A percentile compares a stretch with the other conserved stretches of the same genome.
Conservation (phyloP, 1,284 basidiomycete genomes). For the Ustilago sp. region DNA sequence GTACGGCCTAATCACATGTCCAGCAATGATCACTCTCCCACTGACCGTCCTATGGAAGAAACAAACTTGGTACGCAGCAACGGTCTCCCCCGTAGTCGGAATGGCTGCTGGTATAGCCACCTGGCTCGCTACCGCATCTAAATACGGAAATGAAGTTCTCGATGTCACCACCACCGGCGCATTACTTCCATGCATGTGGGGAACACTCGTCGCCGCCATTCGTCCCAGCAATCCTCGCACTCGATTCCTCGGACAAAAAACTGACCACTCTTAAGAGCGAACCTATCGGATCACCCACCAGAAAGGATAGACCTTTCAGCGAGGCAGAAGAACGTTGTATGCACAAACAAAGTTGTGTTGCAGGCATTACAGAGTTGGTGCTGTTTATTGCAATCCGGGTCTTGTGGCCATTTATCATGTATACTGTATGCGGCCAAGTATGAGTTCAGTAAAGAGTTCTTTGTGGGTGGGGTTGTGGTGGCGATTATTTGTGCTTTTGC, state of each 20-base stretch:
- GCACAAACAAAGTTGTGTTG: constrained; percentile 25
- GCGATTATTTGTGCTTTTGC: constrained; percentile 61
- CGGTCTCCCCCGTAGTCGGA: constrained; percentile 52
- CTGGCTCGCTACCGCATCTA: constrained; percentile 60
- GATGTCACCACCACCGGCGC: constrained; percentile 38
- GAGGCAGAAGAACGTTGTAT: constrained; percentile 33
- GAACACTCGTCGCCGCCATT: constrained; percentile 56
- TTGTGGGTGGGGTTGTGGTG: constrained; percentile 64
- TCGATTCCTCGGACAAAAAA: background rate
- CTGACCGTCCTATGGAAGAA: constrained; percentile 63
- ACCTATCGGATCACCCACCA: background rate
- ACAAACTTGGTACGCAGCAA: constrained; percentile 56
- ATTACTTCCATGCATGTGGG: constrained; percentile 62
- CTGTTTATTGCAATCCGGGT: constrained; percentile 63
- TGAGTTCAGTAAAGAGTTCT: constrained; percentile 59
- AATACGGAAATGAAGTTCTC: constrained; percentile 51
- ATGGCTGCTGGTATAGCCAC: constrained; percentile 60
- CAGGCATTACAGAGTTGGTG: constrained; percentile 24
- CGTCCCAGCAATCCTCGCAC: constrained; percentile 46
- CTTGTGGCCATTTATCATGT: constrained; percentile 66
- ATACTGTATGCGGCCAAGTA: constrained; percentile 66
- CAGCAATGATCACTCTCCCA: constrained; percentile 56
- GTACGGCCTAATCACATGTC: constrained; percentile 57
- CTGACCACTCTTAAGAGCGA: background rate
- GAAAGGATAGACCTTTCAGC: constrained; percentile 12